phyloP scores from a whole-genome alignment of 192 early-diverging fungal genomes.

The Thamnidium elegans region DNA sequence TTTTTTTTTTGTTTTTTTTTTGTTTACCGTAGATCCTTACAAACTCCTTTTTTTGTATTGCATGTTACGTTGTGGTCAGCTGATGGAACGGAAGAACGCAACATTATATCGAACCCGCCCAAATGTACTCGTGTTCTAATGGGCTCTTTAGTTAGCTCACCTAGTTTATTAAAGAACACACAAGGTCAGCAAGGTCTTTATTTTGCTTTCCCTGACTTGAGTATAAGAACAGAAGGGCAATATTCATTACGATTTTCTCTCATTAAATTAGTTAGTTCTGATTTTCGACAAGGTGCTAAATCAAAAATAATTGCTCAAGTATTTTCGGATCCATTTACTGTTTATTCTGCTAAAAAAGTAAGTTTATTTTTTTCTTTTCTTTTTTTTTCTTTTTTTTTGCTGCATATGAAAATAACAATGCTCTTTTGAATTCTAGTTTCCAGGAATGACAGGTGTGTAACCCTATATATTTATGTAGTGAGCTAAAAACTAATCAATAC shows the following conservation, averaged over 20 bases:
- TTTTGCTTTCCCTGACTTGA: slow-evolving; percentile 76
- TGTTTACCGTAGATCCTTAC: slow-evolving; percentile 24
- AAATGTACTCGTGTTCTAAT: slow-evolving; percentile 61
- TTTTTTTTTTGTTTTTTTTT: slow-evolving; percentile 11
- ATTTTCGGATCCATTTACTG: slow-evolving; percentile 69
- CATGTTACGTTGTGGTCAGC: slow-evolving; percentile 61
- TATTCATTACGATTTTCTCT: slow-evolving; percentile 67
- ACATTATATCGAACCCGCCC: slow-evolving; percentile 58
- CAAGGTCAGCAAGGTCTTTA: slow-evolving; percentile 65
- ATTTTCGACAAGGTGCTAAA: slow-evolving; percentile 17
- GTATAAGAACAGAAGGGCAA: slow-evolving; percentile 68
- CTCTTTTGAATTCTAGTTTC: slow-evolving; percentile 44
- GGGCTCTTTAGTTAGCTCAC: slow-evolving; percentile 61
- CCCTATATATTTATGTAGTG: not conserved
- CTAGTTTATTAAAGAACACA: slow-evolving; percentile 51
- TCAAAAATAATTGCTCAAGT: slow-evolving; percentile 52
- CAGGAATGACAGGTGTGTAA: slow-evolving; percentile 73
- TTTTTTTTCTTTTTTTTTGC: no score
- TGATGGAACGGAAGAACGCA: slow-evolving; percentile 54
- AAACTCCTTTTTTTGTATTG: slow-evolving; percentile 58
- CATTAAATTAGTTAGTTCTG: slow-evolving; percentile 56
- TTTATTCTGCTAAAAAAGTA: slow-evolving; percentile 75
- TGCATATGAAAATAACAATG: not conserved
- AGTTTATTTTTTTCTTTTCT: not conserved
- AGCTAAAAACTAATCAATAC: not conserved